These are phyloP conservation scores for Brachypodium distachyon DNA, from an alignment of 202 grass and related monocot species.

Conservation along the genomic window DNA sequence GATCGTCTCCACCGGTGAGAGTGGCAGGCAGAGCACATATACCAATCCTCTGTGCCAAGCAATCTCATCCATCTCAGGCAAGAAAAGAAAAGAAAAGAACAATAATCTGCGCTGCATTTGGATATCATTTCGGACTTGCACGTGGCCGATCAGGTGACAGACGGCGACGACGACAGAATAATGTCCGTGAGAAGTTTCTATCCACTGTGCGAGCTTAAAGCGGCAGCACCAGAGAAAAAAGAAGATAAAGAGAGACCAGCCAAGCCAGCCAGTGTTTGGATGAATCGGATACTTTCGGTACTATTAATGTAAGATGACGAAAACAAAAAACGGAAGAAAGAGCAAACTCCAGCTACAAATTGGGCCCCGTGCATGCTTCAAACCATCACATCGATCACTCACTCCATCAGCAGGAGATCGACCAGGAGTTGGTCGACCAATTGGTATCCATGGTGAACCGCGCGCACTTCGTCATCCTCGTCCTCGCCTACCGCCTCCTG, in stretches of 20 bases:
- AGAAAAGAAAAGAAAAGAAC: background rate
- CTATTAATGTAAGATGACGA: no score
- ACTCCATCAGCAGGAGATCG: background rate
- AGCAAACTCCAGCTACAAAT: slow-evolving; percentile 52
- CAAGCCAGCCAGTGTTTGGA: slow-evolving; percentile 36
- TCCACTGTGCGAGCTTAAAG: slow-evolving; percentile 6
- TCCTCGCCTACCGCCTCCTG: slow-evolving; percentile 53
- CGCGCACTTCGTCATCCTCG: slow-evolving; percentile 47
- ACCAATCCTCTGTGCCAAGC: slow-evolving; percentile 29
- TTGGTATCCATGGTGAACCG: slow-evolving; percentile 57
- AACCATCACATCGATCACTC: background rate
- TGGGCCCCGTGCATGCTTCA: background rate
- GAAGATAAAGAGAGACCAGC: slow-evolving; percentile 29
- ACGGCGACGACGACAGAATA: background rate
- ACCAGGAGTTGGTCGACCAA: background rate
- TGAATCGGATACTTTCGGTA: slow-evolving; percentile 83
- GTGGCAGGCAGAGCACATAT: slow-evolving; percentile 21
- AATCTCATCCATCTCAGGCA: no score
- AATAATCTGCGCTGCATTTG: background rate
- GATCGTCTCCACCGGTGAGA: background rate
- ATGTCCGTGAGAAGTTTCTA: slow-evolving; percentile 33
- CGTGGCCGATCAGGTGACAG: background rate
- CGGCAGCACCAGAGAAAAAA: slow-evolving; percentile 10
- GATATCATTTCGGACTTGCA: background rate
- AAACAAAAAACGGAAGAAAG: slow-evolving; percentile 5